A percentile compares a stretch with the other conserved stretches of the same genome.
Evolutionary conservation across 192 early-diverging fungal species (phyloP).

Genomic region (Coemansia erecta): DNA sequence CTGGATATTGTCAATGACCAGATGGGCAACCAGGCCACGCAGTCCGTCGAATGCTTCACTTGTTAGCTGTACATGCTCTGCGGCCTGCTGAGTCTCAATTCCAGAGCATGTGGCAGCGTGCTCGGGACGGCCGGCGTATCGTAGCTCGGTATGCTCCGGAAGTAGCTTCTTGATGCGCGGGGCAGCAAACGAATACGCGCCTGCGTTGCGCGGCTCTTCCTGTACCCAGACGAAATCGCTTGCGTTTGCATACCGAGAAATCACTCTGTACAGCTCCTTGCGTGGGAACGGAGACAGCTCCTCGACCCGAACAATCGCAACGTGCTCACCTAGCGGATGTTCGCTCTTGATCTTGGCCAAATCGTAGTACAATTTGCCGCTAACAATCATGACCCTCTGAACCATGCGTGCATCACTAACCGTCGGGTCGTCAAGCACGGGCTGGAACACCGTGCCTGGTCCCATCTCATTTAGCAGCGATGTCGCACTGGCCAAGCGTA

Average conservation of each 20-base stretch:
- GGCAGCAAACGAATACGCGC: constrained; percentile 83
- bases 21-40: constrained; percentile 43
- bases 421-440: constrained; percentile 70
- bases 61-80: constrained; percentile 62
- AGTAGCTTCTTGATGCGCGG: constrained; percentile 77
- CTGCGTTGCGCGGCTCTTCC: constrained; percentile 94
- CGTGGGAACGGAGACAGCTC: constrained; percentile 92
- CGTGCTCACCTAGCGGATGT: constrained; percentile 61
- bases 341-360: constrained; percentile 73
- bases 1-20: constrained; percentile 35
- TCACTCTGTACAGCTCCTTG: constrained; percentile 60
- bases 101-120: constrained; percentile 79
- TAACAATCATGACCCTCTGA: constrained; percentile 73
- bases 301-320: constrained; percentile 87
- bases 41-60: constrained; percentile 54
- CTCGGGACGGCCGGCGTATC: constrained; percentile 74
- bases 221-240: constrained; percentile 76
- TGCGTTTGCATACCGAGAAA: constrained; percentile 67
- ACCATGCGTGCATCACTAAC: constrained; percentile 51
- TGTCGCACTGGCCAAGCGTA: constrained; percentile 64
- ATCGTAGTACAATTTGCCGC: constrained; percentile 94
- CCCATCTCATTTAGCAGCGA: constrained; percentile 83
- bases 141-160: constrained; percentile 56
- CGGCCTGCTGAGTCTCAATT: constrained; percentile 64
- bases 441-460: constrained; percentile 81